phyloP scores from a whole-genome alignment of 139 green algal species.

The Edaphochlamys debaryana region DNA sequence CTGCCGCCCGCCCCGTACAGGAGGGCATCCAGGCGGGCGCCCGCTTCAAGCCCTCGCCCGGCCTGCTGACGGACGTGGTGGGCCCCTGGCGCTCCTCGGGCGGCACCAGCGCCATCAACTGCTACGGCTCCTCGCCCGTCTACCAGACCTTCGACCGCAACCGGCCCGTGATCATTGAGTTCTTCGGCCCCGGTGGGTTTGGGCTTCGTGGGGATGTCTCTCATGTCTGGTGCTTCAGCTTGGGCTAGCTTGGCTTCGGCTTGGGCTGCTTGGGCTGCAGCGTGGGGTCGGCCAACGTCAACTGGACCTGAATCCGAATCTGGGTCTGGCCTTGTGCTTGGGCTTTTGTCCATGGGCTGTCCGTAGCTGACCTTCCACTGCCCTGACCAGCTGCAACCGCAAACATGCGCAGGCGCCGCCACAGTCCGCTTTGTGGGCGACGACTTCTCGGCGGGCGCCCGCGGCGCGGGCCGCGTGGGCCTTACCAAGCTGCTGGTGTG shows the following conservation, averaged over 20 bases:
- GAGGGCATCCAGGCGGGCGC: neutral
- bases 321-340: too few species aligned
- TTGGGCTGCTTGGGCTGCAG: too few species aligned
- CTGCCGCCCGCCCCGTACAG: neutral
- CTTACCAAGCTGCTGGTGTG: neutral
- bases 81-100: neutral
- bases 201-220: too few species aligned
- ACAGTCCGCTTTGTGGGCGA: slow-evolving; percentile 22
- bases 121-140: neutral
- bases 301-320: too few species aligned
- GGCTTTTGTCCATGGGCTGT: too few species aligned
- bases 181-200: neutral
- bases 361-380: too few species aligned
- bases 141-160: neutral
- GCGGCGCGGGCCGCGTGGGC: neutral
- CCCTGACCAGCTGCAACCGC: too few species aligned
- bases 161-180: neutral
- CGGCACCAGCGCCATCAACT: slow-evolving; percentile 8
- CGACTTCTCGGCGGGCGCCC: slow-evolving; percentile 10
- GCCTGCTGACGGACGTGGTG: neutral
- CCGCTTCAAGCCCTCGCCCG: neutral
- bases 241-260: too few species aligned
- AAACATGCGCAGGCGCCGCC: slow-evolving; percentile 6
- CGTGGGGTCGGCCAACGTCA: too few species aligned
- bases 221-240: too few species aligned